A percentile compares a stretch with the other conserved stretches of the same genome.
phyloP scores from a whole-genome alignment of 306 rosid species.

The Malus asiatica region DNA sequence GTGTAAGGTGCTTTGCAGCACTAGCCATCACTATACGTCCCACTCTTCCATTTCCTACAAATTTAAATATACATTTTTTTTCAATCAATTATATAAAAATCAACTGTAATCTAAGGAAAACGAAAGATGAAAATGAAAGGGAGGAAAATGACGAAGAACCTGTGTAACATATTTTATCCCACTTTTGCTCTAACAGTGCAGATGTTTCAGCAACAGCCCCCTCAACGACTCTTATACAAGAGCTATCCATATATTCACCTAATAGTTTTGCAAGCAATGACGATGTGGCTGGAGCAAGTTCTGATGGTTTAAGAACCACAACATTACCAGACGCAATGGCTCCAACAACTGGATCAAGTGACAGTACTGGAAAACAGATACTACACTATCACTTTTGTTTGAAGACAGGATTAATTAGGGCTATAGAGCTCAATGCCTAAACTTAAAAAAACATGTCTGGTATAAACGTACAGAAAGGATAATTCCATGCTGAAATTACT shows the following conservation, averaged over 20 bases:
- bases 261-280: slow-evolving; percentile 66
- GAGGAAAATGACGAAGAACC: slow-evolving; percentile 37
- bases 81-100: not conserved
- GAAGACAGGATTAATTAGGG: slow-evolving; percentile 2
- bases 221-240: slow-evolving; percentile 73
- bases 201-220: slow-evolving; percentile 82
- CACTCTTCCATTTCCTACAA: slow-evolving; percentile 70
- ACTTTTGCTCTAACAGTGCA: slow-evolving; percentile 83
- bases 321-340: slow-evolving; percentile 97
- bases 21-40: slow-evolving; percentile 92
- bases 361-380: slow-evolving; percentile 53
- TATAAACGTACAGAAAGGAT: slow-evolving; percentile 81
- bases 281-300: slow-evolving; percentile 85
- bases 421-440: slow-evolving; percentile 1
- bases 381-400: not conserved
- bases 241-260: slow-evolving; percentile 63
- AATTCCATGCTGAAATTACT: slow-evolving; percentile 92
- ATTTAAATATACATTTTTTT: not conserved
- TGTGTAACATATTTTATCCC: slow-evolving; percentile 99
- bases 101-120: slow-evolving; percentile 8
- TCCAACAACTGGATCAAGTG: slow-evolving; percentile 93
- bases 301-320: slow-evolving; percentile 95
- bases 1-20: slow-evolving; percentile 97
- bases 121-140: slow-evolving; percentile 3
- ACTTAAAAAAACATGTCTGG: slow-evolving; percentile 8